These are phyloP conservation scores for Heterobasidion irregulare DNA, from an alignment of 1,284 basidiomycete genomes.

Conservation along the genomic window DNA sequence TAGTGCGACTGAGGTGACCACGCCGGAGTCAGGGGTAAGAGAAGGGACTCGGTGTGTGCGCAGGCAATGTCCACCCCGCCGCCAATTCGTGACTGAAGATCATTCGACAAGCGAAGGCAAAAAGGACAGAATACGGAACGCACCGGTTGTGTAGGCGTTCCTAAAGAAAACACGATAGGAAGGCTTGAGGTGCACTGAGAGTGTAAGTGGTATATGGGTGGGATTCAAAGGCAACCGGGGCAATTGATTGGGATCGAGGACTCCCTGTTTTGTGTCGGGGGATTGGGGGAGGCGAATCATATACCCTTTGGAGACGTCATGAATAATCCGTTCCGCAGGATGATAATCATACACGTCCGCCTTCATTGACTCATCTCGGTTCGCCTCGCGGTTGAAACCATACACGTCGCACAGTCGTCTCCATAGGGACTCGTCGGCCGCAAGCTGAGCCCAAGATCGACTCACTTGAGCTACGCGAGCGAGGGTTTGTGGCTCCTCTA, in stretches of 20 bases:
- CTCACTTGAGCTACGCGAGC: constrained; percentile 70
- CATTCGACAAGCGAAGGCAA: constrained; percentile 1
- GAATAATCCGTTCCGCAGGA: too few relatives aligned
- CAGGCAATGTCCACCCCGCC: constrained; percentile 71
- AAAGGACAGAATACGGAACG: constrained; percentile 17
- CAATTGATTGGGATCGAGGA: too few relatives aligned
- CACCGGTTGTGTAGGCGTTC: constrained; percentile 68
- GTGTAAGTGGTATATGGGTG: constrained; percentile 5
- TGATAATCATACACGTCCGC: background rate
- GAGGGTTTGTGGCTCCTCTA: constrained; percentile 78
- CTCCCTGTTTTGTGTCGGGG: too few relatives aligned
- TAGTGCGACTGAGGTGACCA: constrained; percentile 84
- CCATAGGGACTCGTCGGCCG: constrained; percentile 85
- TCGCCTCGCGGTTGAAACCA: constrained; percentile 32
- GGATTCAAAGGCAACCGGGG: constrained; percentile 2
- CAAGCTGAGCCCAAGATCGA: constrained; percentile 68
- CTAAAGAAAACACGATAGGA: constrained; percentile 74
- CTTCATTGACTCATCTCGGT: background rate
- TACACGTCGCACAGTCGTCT: constrained; percentile 58
- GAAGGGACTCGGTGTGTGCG: constrained; percentile 62
- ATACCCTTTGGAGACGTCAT: too few relatives aligned
- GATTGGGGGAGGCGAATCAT: too few relatives aligned
- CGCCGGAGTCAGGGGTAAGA: constrained; percentile 51
- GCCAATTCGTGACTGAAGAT: constrained; percentile 75
- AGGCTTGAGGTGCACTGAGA: constrained; percentile 20